These are phyloP conservation scores for Cladophialophora carrionii DNA, from an alignment of 2,329 filamentous ascomycete species.

Conservation along the genomic window DNA sequence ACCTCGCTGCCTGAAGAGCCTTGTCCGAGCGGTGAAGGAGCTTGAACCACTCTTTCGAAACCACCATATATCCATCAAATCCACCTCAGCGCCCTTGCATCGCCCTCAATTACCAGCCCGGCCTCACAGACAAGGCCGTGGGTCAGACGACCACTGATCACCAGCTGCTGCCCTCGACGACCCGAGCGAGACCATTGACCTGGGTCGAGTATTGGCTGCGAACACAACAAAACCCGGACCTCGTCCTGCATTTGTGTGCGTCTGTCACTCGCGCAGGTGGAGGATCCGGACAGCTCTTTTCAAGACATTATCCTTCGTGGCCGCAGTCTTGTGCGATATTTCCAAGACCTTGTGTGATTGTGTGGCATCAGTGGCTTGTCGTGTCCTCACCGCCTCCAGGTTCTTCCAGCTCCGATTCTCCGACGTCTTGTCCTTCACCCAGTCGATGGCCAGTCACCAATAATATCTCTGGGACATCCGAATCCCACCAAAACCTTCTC, in stretches of 20 bases:
- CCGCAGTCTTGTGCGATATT: constrained; percentile 11
- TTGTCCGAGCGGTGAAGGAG: constrained; percentile 30
- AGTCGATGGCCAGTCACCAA: constrained; percentile 28
- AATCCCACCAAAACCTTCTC: constrained; percentile 16
- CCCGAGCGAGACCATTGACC: constrained; percentile 12
- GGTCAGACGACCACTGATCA: constrained; percentile 16
- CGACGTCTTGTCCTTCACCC: constrained; percentile 14
- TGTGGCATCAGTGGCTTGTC: constrained; percentile 13
- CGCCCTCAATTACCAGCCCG: constrained; percentile 15
- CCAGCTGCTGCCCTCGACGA: not conserved
- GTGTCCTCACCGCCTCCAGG: constrained; percentile 21
- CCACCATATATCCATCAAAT: constrained; percentile 20
- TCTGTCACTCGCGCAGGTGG: constrained; percentile 15
- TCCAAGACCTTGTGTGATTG: constrained; percentile 9
- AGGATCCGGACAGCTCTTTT: constrained; percentile 1
- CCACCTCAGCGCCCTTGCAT: constrained; percentile 20
- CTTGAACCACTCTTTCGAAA: constrained; percentile 18
- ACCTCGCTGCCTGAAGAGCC: constrained; percentile 12
- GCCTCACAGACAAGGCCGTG: constrained; percentile 6
- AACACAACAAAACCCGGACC: constrained; percentile 17
- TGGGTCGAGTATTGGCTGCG: constrained; percentile 3
- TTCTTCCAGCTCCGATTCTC: constrained; percentile 18
- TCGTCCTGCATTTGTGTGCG: constrained; percentile 21
- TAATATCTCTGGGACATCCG: constrained; percentile 22
- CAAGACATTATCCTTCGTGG: constrained; percentile 11